These are phyloP conservation scores for Bryopsis sp. DNA, from an alignment of 139 green algal species.

Conservation along the genomic window DNA sequence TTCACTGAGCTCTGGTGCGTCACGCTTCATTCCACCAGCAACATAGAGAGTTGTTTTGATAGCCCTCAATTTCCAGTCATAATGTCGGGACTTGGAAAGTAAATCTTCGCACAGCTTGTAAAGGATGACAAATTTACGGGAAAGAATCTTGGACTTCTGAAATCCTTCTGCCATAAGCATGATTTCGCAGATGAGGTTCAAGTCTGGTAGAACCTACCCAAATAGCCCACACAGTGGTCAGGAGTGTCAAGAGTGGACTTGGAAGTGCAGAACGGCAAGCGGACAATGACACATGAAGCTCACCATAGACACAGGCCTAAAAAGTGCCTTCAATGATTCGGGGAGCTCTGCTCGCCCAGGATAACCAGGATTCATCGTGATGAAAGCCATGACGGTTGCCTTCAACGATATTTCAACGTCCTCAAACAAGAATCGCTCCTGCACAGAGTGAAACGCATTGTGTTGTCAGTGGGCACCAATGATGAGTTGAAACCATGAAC, in stretches of 20 bases:
- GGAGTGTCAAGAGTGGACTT: background rate
- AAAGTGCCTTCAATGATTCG: conserved; percentile 85
- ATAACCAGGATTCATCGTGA: conserved; percentile 97
- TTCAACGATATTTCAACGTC: conserved; percentile 60
- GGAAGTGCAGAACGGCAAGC: background rate
- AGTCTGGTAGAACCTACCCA: conserved; percentile 55
- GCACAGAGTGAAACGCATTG: conserved; percentile 7
- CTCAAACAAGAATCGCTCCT: conserved; percentile 54
- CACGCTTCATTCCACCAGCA: conserved; percentile 84
- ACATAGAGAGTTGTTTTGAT: conserved; percentile 96
- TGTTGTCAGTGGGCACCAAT: background rate
- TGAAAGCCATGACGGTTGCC: conserved; percentile 80
- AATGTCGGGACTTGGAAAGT: conserved; percentile 78
- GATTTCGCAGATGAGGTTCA: conserved; percentile 88
- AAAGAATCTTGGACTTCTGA: conserved; percentile 74
- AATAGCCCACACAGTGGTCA: background rate
- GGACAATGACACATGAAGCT: background rate
- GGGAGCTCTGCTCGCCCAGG: conserved; percentile 78
- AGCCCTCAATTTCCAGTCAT: conserved; percentile 95
- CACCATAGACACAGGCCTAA: conserved; percentile 89
- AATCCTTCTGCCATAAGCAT: conserved; percentile 96
- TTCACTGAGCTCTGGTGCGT: conserved; percentile 71
- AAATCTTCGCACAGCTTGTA: conserved; percentile 90
- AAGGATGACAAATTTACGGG: conserved; percentile 87
- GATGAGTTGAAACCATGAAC: conserved; percentile 32